Conservation (phyloP, 768 basidiomycete genomes). For the Leccinum ochraceum region DNA sequence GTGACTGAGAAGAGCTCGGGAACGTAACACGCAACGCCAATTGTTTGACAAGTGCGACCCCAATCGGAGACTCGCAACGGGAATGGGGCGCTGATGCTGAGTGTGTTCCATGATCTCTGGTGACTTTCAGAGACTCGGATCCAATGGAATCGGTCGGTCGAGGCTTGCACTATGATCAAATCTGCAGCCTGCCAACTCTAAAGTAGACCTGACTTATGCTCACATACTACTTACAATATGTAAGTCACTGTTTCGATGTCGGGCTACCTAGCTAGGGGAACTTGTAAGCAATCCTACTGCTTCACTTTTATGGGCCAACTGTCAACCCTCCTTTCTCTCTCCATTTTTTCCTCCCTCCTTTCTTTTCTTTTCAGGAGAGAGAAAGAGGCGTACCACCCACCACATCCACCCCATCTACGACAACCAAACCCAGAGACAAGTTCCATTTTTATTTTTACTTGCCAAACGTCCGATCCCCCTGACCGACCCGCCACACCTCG, state of each 20-base stretch:
- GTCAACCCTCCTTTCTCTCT: not conserved
- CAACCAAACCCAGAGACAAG: not conserved
- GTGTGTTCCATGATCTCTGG: no score
- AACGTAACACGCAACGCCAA: no score
- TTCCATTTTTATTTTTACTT: slow-evolving; percentile 1
- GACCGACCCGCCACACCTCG: slow-evolving; percentile 60
- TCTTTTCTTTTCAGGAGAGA: not conserved
- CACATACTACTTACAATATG: no score
- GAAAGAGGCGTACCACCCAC: not conserved
- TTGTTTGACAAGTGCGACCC: no score
- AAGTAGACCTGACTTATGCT: no score
- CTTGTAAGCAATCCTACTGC: not conserved
- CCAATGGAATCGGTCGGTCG: no score
- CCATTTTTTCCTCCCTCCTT: not conserved
- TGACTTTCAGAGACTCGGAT: no score
- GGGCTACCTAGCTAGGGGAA: not conserved
- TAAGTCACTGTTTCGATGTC: not conserved
- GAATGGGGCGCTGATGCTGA: no score
- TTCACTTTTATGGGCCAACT: not conserved
- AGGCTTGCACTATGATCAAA: not conserved
- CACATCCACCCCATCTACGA: not conserved
- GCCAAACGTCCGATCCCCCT: slow-evolving; percentile 19
- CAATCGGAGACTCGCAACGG: not conserved
- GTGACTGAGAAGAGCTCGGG: no score
- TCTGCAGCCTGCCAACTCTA: not conserved